Percentiles rank a stretch among this genome's conserved stretches.
phyloP scores from a whole-genome alignment of 169 alveolate species.

The Plasmodium berghei region DNA sequence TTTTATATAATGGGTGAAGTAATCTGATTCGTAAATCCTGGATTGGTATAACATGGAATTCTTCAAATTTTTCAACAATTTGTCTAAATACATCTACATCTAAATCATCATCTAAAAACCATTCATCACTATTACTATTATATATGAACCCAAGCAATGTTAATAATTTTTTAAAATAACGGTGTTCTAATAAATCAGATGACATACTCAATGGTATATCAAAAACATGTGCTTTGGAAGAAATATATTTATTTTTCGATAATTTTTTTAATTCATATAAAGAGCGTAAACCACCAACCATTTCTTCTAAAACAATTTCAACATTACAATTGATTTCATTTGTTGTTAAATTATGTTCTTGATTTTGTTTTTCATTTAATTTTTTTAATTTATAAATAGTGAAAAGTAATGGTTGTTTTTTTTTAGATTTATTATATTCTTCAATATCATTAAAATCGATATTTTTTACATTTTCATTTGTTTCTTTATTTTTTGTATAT shows the following conservation, averaged over 20 bases:
- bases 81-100: slow-evolving; percentile 37
- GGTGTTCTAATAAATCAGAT: slow-evolving; percentile 54
- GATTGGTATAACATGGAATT: slow-evolving; percentile 7
- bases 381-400: slow-evolving; percentile 45
- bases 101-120: slow-evolving; percentile 32
- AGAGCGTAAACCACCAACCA: slow-evolving; percentile 13
- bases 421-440: slow-evolving; percentile 5
- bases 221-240: slow-evolving; percentile 29
- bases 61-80: slow-evolving; percentile 44
- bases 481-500: neutral
- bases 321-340: slow-evolving; percentile 45
- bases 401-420: slow-evolving; percentile 51
- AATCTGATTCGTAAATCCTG: slow-evolving; percentile 9
- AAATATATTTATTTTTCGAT: slow-evolving; percentile 25
- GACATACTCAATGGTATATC: slow-evolving; percentile 71
- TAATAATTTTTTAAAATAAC: slow-evolving; percentile 34
- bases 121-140: slow-evolving; percentile 27
- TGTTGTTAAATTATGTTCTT: slow-evolving; percentile 7
- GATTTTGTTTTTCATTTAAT: slow-evolving; percentile 21
- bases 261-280: slow-evolving; percentile 56
- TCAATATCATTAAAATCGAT: neutral
- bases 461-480: neutral
- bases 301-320: slow-evolving; percentile 43
- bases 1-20: too few species aligned
- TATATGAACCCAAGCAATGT: slow-evolving; percentile 44